Conservation (phyloP, 1,284 basidiomycete species). For the Malassezia furfur region DNA sequence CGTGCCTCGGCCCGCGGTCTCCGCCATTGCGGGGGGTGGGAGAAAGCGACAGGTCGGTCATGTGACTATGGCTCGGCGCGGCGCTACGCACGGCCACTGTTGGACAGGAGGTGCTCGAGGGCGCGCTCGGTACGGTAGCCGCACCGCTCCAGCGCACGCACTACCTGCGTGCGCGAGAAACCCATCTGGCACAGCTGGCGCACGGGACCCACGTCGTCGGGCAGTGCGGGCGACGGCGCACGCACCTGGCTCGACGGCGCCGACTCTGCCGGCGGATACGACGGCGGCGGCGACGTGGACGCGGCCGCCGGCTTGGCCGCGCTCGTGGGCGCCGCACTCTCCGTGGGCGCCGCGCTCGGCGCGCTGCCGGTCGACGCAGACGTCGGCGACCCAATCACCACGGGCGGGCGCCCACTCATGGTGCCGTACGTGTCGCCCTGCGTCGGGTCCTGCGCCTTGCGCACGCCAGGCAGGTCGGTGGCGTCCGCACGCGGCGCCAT, state of each 20-base stretch:
- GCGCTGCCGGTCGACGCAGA: background rate
- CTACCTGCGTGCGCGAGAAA: conserved; percentile 37
- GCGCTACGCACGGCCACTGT: conserved; percentile 9
- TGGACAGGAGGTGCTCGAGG: conserved; percentile 32
- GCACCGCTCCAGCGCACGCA: conserved; percentile 40
- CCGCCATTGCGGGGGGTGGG: conserved; percentile 5
- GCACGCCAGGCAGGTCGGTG: background rate
- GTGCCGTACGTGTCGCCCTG: background rate
- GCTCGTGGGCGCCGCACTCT: background rate
- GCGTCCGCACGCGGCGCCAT: background rate
- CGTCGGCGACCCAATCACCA: background rate
- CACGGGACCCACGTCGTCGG: conserved; percentile 41
- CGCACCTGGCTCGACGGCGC: background rate
- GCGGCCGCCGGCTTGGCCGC: background rate
- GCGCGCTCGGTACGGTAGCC: conserved; percentile 45
- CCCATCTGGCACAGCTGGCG: conserved; percentile 46
- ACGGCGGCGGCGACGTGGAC: background rate
- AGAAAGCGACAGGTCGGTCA: conserved; percentile 1
- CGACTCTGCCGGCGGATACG: background rate
- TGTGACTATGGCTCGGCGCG: conserved; percentile 7
- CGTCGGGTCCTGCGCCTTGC: background rate
- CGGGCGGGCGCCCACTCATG: background rate
- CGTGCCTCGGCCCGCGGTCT: background rate
- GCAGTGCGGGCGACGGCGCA: conserved; percentile 27
- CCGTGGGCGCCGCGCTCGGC: background rate